phyloP scores from a whole-genome alignment of 352 stramenopile genomes.

The Phytophthora constricta region DNA sequence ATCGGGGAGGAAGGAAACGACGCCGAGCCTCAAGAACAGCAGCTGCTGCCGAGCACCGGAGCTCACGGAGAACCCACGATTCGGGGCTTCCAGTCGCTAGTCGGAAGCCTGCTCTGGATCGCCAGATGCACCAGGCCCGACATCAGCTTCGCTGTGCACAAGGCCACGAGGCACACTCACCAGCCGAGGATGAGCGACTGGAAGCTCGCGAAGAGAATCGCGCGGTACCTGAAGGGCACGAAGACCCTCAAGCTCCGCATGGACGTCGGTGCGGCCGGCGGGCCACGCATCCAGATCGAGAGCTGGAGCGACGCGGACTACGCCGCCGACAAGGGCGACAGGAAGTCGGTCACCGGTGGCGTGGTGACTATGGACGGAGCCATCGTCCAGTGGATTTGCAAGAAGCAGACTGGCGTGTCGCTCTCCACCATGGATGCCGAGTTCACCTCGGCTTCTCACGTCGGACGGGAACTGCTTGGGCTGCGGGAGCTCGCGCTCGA shows the following conservation, averaged over 20 bases:
- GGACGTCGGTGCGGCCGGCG: neutral
- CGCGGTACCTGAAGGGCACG: slow-evolving; percentile 27
- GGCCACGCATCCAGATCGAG: slow-evolving; percentile 3
- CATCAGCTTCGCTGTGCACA: slow-evolving; percentile 29
- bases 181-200: slow-evolving; percentile 9
- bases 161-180: slow-evolving; percentile 14
- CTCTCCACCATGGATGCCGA: slow-evolving; percentile 28
- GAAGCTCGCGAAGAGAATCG: slow-evolving; percentile 18
- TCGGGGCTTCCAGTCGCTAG: too few relatives aligned
- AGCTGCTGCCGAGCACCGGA: too few relatives aligned
- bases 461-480: slow-evolving; percentile 11
- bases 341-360: slow-evolving; percentile 32
- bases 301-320: slow-evolving; percentile 34
- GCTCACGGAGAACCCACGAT: too few relatives aligned
- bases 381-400: slow-evolving; percentile 12
- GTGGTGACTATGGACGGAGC: slow-evolving; percentile 26
- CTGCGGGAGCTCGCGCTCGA: slow-evolving; percentile 12
- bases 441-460: slow-evolving; percentile 15
- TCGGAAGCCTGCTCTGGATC: slow-evolving; percentile 38
- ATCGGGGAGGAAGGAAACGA: too few relatives aligned
- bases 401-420: slow-evolving; percentile 23
- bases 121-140: slow-evolving; percentile 35
- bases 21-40: too few relatives aligned
- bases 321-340: slow-evolving; percentile 20
- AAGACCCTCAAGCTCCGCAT: slow-evolving; percentile 26